Conservation (phyloP, 1,139 yeast genomes). For the Pichia sp. region DNA sequence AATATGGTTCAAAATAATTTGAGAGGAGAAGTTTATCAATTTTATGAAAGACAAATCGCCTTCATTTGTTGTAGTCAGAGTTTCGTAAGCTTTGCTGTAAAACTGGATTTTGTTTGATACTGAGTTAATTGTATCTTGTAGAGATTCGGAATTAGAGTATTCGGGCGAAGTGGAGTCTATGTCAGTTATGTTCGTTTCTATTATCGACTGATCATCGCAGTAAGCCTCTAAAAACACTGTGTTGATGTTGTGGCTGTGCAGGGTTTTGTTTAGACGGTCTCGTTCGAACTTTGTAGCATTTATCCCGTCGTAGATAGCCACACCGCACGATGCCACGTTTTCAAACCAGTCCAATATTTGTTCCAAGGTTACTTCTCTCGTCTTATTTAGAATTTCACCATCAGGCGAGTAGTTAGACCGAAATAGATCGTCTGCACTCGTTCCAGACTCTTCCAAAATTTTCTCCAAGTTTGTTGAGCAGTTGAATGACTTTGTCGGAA, state of each 20-base stretch:
- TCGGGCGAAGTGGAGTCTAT: constrained; percentile 20
- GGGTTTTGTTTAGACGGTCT: constrained; percentile 55
- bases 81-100: constrained; percentile 72
- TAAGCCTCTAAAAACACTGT: constrained; percentile 91
- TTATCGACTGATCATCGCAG: constrained; percentile 78
- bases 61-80: constrained; percentile 57
- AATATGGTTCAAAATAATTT: constrained; percentile 80
- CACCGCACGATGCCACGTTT: constrained; percentile 69
- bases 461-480: constrained; percentile 57
- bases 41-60: constrained; percentile 76
- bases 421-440: constrained; percentile 11
- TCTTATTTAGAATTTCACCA: constrained; percentile 8
- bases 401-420: constrained; percentile 55
- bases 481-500: constrained; percentile 81
- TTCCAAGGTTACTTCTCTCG: constrained; percentile 46
- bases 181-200: constrained; percentile 60
- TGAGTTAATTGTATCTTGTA: constrained; percentile 61
- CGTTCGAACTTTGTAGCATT: constrained; percentile 74
- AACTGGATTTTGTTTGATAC: constrained; percentile 67
- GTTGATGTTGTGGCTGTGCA: constrained; percentile 67
- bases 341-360: constrained; percentile 89
- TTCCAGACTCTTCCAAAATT: constrained; percentile 9
- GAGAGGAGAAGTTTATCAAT: constrained; percentile 80
- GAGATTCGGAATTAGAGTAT: constrained; percentile 13
- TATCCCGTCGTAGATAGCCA: constrained; percentile 89